Evolutionary conservation across 2,329 filamentous ascomycete genomes (phyloP), one percentile per base, ranked within the genome.

Genomic region (Periconia macrospinosa): DNA sequence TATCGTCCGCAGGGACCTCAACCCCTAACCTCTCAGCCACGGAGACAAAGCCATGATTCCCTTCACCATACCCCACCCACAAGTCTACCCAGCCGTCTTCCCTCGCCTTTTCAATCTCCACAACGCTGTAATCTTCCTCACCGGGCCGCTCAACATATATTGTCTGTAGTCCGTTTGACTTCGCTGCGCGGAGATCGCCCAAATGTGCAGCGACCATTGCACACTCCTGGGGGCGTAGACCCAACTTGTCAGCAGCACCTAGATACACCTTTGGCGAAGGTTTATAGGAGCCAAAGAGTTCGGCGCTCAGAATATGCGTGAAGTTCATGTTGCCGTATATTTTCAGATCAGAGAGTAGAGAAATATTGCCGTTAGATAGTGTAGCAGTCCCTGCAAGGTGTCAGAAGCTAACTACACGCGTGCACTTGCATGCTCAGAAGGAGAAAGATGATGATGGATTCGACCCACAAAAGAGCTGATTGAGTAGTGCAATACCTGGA

Each of bases 171-270:
- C 90, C 90, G 55, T 78, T 81, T 2, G 64, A 68, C 62, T 84
- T 85, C 5, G 90, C 90, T 0, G 82, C 87, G 55, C 83, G 76
- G 50, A 94, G 74, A 71, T 93, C 90, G 6, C 66, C 71, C 53
- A 93, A 74, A 74, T 93, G 90, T 37, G 90, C 86, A 15, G 91
- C 90, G 18, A 94, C 88, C 83, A 94, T 85, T 18, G 85, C 88
- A 53, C 90, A 87, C 65, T 92, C 79, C 2, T 70, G 68, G 0
- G 86, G 82, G 55, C 81, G 62, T 41, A 86, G 56, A 0, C 81
- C 83, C 49, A 92, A 72, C 59, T 76, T 78, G 52, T 78, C 72
- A 2, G 80, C 88, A 0, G 87, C 89, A 3, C 90, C 89, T 1
- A 82, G 78, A 66, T 94, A 94, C 1, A 87, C 86, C 48, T 71